These are phyloP conservation scores for Corchorus capsularis DNA, from an alignment of 345 rosid genomes.

Conservation along the genomic window DNA sequence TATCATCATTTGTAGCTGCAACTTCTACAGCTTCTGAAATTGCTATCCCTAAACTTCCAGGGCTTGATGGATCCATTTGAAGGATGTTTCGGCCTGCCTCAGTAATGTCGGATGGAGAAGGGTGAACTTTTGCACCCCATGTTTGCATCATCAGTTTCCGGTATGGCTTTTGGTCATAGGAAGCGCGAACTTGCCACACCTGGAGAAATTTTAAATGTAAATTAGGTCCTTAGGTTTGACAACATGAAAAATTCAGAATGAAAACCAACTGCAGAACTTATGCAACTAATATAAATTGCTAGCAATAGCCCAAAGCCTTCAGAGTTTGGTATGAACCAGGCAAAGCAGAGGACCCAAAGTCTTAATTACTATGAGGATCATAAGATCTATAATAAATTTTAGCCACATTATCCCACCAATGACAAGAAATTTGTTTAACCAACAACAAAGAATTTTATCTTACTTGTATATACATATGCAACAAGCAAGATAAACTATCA, in stretches of 20 bases:
- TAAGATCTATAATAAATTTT: not conserved
- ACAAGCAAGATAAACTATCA: too few species aligned
- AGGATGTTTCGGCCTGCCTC: conserved; percentile 75
- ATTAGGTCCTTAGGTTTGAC: not conserved
- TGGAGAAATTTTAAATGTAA: conserved; percentile 19
- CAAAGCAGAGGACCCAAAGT: not conserved
- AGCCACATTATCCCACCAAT: not conserved
- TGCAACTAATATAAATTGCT: not conserved
- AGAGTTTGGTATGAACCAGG: not conserved
- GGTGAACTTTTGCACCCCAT: conserved; percentile 96
- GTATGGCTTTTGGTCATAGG: conserved; percentile 91
- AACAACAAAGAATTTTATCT: not conserved
- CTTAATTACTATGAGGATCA: too few species aligned
- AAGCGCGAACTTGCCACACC: conserved; percentile 99
- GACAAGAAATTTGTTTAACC: not conserved
- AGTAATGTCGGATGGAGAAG: conserved; percentile 77
- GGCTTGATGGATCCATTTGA: conserved; percentile 62
- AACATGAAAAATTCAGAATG: not conserved
- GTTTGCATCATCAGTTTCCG: conserved; percentile 97
- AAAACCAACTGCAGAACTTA: not conserved
- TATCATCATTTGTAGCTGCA: conserved; percentile 67
- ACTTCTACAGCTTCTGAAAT: conserved; percentile 97
- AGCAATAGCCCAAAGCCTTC: not conserved
- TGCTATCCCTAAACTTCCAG: conserved; percentile 95
- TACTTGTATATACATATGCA: not conserved